Evolutionary conservation across 1,284 basidiomycete genomes (phyloP), one percentile per base, ranked within the genome.

Genomic region (Papiliotrema fonsecae): DNA sequence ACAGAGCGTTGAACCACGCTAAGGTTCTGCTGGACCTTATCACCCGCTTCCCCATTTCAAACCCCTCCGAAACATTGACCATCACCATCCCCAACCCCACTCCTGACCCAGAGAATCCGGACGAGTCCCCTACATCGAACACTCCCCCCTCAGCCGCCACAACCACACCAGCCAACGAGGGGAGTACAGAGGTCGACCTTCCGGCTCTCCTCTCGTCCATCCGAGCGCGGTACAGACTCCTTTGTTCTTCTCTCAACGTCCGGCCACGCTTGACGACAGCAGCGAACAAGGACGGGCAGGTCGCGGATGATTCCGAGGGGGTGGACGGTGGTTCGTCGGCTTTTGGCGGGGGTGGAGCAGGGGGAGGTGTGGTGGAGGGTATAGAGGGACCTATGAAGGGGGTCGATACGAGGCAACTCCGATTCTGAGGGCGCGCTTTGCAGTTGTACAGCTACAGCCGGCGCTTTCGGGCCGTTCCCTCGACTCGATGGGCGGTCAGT

Each of bases 201-300:
- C 74, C 82, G 10, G 81, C 81, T 47, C 80, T 92, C 22, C 81
- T 94, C 51, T 82, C 84, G 35, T 83, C 87, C 57, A 93, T 96
- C 54, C 82, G 90, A 27, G 88, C 91, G 3, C 81, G 88, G 58
- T 96, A 97, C 74, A 86, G 86, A 60, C 79, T 84, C 0, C 80
- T 91, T 19, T 97, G 92, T 62, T 83, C 90, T 0, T 81, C 82
- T 0, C 76, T 97, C n/a, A 87, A 87, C 30, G 78, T 89, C 7
- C 77, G 82, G 30, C 84, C 88, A 0, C 52, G 77, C 14, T 50
- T 78, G 34, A 61, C 62, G 1, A 62, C 64, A n/a, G 64, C 65
- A n/a, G 38, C 40, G 5, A 41, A 31, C 16, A 34, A 36, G 2
- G 49, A 42, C 18, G 51, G 49, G 21, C 52, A 49, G 24, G 45